Conservation (phyloP, 371 early-diverging fungal species). For the Mucor lusitanicus region DNA sequence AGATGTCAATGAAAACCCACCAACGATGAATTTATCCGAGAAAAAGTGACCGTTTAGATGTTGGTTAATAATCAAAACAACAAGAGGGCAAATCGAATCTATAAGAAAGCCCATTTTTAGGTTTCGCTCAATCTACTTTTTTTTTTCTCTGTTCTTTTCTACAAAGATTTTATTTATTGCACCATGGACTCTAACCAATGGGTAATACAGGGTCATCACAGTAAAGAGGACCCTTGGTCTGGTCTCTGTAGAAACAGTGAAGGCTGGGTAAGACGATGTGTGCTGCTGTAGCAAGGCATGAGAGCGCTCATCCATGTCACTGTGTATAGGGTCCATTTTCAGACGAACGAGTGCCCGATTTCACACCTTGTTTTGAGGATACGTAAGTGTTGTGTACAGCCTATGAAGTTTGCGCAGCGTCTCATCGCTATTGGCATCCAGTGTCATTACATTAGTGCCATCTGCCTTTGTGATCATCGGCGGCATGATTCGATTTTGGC, state of each 20-base stretch:
- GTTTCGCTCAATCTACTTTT: background rate
- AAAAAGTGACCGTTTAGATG: background rate
- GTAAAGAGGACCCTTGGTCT: background rate
- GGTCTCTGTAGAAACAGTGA: slow-evolving; percentile 38
- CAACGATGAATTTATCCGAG: background rate
- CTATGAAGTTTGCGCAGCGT: too few species aligned
- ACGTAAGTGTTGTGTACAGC: slow-evolving; percentile 36
- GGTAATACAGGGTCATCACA: slow-evolving; percentile 10
- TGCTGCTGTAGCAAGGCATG: background rate
- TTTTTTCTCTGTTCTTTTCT: background rate
- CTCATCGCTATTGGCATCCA: slow-evolving; percentile 2
- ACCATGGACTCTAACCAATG: slow-evolving; percentile 18
- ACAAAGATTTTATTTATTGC: background rate
- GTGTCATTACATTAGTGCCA: slow-evolving; percentile 48
- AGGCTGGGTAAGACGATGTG: slow-evolving; percentile 42
- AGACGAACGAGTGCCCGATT: slow-evolving; percentile 58
- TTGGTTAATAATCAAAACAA: background rate
- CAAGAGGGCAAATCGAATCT: background rate
- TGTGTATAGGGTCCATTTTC: slow-evolving; percentile 70
- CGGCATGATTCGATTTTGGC: slow-evolving; percentile 54
- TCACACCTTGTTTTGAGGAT: slow-evolving; percentile 79
- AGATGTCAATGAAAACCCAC: background rate
- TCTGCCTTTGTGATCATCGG: slow-evolving; percentile 47
- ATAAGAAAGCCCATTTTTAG: background rate
- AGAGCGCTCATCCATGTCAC: background rate